Evolutionary conservation across 495 filamentous ascomycete genomes (phyloP).

Genomic region (Penicillium fimorum): DNA sequence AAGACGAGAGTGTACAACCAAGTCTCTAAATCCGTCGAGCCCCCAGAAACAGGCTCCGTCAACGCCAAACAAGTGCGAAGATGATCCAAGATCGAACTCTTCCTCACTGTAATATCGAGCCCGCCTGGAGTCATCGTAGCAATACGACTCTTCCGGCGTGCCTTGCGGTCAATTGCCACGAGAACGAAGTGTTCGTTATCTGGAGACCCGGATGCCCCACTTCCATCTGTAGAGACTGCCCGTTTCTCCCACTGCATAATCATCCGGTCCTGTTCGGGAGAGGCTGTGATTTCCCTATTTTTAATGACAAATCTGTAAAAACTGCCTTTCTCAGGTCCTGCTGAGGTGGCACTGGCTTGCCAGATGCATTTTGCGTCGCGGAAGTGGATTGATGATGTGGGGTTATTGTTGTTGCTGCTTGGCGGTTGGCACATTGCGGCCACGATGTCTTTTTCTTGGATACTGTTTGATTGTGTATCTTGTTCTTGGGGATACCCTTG

Average conservation of each 20-base stretch:
- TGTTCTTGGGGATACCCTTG: constrained; percentile 13
- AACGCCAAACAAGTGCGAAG: constrained; percentile 23
- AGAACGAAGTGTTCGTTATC: constrained; percentile 23
- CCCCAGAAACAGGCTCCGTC: constrained; percentile 12
- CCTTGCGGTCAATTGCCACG: constrained; percentile 27
- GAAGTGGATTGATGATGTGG: constrained; percentile 19
- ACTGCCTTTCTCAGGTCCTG: constrained; percentile 9
- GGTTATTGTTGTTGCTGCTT: background rate
- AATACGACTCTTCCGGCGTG: constrained; percentile 25
- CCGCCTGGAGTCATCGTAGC: constrained; percentile 26
- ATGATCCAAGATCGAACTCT: constrained; percentile 24
- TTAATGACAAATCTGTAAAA: constrained; percentile 24
- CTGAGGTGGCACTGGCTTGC: constrained; percentile 13
- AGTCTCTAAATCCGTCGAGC: constrained; percentile 18
- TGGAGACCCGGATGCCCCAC: background rate
- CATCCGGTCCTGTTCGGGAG: constrained; percentile 15
- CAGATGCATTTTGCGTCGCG: constrained; percentile 22
- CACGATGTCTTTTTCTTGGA: constrained; percentile 21
- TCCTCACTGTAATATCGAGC: constrained; percentile 25
- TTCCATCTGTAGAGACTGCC: background rate
- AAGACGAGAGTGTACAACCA: constrained; percentile 37
- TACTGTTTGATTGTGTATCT: background rate
- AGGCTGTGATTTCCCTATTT: constrained; percentile 7
- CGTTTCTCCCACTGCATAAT: constrained; percentile 31
- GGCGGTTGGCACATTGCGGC: constrained; percentile 21